Conservation (phyloP, 805 yeast species). For the Candida chilensis region DNA sequence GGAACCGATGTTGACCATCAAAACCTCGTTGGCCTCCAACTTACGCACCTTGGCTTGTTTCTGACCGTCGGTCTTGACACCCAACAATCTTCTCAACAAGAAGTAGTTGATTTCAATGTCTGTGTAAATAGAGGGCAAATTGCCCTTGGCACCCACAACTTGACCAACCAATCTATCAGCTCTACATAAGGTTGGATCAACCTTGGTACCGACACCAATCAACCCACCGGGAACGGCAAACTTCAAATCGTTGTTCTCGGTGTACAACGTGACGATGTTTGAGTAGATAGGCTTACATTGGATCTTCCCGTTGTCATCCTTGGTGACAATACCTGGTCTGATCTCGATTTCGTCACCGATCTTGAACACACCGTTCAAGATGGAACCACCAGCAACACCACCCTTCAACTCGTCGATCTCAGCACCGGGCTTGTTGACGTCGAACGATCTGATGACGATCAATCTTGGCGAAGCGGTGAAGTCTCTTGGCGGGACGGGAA, state of each 20-base stretch:
- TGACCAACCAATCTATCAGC: constrained; percentile 99
- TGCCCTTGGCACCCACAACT: constrained; percentile 96
- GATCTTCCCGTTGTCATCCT: constrained; percentile 79
- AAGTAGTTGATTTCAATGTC: constrained; percentile 97
- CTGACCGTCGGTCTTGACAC: constrained; percentile 97
- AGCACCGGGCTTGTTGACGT: constrained; percentile 98
- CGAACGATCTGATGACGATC: constrained; percentile 96
- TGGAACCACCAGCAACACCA: constrained; percentile 99
- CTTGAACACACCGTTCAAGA: constrained; percentile 92
- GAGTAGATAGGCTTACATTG: constrained; percentile 96
- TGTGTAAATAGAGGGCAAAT: constrained; percentile 91
- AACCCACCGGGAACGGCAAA: constrained; percentile 99
- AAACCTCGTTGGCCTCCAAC: constrained; percentile 86
- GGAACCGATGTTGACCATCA: constrained; percentile 98
- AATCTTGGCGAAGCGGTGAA: constrained; percentile 89
- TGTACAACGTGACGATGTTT: constrained; percentile 86
- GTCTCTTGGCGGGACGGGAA: constrained; percentile 96
- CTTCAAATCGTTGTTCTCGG: constrained; percentile 95
- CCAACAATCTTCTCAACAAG: constrained; percentile 90
- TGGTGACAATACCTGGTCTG: constrained; percentile 98
- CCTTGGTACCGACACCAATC: constrained; percentile 98
- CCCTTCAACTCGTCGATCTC: constrained; percentile 96
- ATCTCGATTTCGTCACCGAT: constrained; percentile 98
- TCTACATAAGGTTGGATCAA: constrained; percentile 97
- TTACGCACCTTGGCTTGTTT: constrained; percentile 96